Base-by-base conservation (phyloP, 2,329 filamentous ascomycete species). In the Fusarium guadeloupense region DNA sequence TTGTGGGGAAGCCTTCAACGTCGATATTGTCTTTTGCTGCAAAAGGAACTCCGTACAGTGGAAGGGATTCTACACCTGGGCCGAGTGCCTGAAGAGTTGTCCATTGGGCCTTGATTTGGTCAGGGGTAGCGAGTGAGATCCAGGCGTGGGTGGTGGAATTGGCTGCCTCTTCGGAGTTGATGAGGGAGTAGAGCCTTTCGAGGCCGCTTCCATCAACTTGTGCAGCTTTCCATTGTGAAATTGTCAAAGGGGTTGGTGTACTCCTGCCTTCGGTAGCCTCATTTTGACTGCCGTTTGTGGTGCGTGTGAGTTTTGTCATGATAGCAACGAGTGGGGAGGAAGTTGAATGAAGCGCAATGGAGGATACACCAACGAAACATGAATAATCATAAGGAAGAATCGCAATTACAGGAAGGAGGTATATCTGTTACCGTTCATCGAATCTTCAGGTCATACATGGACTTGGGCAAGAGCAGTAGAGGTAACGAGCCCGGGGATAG, bases 11-110 rank as follows among this genome's bases (percentile, higher is more conserved):
- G 2, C 80, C 78, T 12, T 76, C 73, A 14, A 81, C 76, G 54
- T 86, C 82, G 45, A 86, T 85, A 35, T 80, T 83, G 59, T 86
- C 84, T 60, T 86, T 86, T 48, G 82, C 76, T 2, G 79, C 82
- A 60, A 86, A 87, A 0, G 84, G 84, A 3, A 86, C 75, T 13
- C 84, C 84, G 54, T 80, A 85, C 2, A 87, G 76, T 8, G 82
- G 80, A 73, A 86, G 54, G 0, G 54, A 43, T 10, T 43, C 13
- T 6, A 42, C 4, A 5, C 58, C 47, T 14, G 54, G 6, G 2
- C 20, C 28, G 7, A 59, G 56, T 5, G 51, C 4, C 21, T 67
- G 49, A n/a, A 69, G 58, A 0, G 14, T 26, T 14, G 38, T 26
- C 67, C 68, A 63, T 30, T 69, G 60, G 2, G 45, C 21, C 39